phyloP scores from a whole-genome alignment of 2,329 filamentous ascomycete species.

The Talaromyces sp. region DNA sequence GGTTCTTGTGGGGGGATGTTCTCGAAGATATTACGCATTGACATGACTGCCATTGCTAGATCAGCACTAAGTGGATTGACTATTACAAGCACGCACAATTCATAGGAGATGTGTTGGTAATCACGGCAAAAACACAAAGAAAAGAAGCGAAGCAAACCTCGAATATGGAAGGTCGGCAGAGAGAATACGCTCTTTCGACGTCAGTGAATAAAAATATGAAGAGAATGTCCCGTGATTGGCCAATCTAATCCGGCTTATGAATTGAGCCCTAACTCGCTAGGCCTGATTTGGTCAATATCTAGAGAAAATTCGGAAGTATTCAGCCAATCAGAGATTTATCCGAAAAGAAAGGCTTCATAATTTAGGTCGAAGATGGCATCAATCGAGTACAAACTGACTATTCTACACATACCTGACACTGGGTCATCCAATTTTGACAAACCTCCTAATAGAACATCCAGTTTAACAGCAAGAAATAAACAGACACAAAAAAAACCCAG shows the following conservation, averaged over 20 bases:
- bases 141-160: background rate
- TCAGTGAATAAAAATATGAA: background rate
- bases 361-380: background rate
- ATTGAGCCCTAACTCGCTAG: background rate
- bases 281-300: background rate
- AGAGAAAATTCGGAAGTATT: background rate
- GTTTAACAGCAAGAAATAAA: background rate
- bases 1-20: background rate
- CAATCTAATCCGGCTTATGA: background rate
- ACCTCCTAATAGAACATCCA: background rate
- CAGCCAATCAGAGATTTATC: background rate
- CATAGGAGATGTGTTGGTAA: background rate
- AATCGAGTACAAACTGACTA: slow-evolving; percentile 4
- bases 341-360: background rate
- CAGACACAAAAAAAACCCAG: slow-evolving; percentile 11
- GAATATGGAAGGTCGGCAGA: slow-evolving; percentile 5
- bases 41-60: no score
- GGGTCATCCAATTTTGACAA: background rate
- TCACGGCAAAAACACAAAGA: background rate
- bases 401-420: background rate
- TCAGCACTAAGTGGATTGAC: no score
- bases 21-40: no score
- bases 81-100: background rate
- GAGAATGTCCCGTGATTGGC: background rate
- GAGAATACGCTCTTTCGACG: background rate